These are phyloP conservation scores for Diospyros kaki DNA, from an alignment of 148 eudicot species.

Conservation along the genomic window DNA sequence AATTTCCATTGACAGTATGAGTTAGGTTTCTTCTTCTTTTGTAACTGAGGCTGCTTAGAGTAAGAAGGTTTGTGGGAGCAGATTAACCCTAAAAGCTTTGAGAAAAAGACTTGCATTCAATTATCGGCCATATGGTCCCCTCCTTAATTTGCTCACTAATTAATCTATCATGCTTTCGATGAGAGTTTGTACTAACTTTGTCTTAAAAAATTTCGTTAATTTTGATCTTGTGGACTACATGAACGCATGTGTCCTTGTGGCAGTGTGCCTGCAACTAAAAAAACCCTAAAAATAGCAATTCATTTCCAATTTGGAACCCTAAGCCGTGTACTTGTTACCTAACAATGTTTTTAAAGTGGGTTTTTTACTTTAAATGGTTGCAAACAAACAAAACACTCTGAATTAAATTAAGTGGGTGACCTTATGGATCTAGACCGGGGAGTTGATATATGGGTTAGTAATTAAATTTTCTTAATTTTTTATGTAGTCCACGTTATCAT, in stretches of 20 bases:
- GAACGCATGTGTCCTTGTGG: constrained; percentile 25
- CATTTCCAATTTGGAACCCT: too few species aligned
- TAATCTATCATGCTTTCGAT: constrained; percentile 16
- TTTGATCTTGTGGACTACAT: constrained; percentile 19
- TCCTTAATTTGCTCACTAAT: constrained; percentile 13
- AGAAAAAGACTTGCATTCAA: constrained; percentile 20
- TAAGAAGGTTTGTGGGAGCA: background rate
- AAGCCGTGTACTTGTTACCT: too few species aligned
- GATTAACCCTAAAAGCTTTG: background rate
- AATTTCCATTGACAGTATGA: constrained; percentile 11
- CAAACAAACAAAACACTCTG: too few species aligned
- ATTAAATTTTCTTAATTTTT: too few species aligned
- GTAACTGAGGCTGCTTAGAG: background rate
- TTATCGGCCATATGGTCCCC: constrained; percentile 28
- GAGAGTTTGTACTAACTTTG: constrained; percentile 15
- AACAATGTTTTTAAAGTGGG: too few species aligned
- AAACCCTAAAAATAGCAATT: constrained; percentile 18
- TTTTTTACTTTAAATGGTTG: too few species aligned
- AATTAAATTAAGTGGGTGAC: too few species aligned
- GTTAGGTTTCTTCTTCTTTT: constrained; percentile 8
- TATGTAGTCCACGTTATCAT: too few species aligned
- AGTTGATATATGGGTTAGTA: too few species aligned
- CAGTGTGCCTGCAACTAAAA: constrained; percentile 30
- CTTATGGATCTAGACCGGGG: too few species aligned
- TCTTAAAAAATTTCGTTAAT: constrained; percentile 1